A percentile compares a stretch with the other conserved stretches of the same genome.
Evolutionary conservation across 2,329 filamentous ascomycete genomes (phyloP).

Genomic region (Colletotrichum sublineola): DNA sequence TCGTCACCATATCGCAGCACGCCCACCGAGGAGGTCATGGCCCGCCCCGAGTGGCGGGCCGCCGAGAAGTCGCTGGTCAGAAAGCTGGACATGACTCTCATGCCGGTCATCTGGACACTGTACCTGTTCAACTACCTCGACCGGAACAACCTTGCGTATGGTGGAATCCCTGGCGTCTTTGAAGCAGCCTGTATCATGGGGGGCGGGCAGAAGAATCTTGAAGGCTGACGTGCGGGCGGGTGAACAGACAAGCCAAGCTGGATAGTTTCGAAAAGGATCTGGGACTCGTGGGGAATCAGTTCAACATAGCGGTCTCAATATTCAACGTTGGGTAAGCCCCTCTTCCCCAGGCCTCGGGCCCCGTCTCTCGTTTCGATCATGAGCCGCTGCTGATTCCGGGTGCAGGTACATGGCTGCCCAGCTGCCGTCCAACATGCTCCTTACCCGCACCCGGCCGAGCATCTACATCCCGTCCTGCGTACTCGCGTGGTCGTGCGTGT

Average conservation of each 20-base stretch:
- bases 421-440: constrained; percentile 45
- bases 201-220: background rate
- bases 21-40: constrained; percentile 22
- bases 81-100: constrained; percentile 46
- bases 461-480: constrained; percentile 45
- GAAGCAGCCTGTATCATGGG: background rate
- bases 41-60: constrained; percentile 30
- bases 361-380: background rate
- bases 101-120: constrained; percentile 42
- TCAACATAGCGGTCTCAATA: constrained; percentile 38
- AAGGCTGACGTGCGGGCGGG: constrained; percentile 2
- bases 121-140: constrained; percentile 43
- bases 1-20: background rate
- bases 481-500: constrained; percentile 40
- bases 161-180: background rate
- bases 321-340: constrained; percentile 35
- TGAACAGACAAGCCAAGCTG: constrained; percentile 35
- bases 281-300: constrained; percentile 37
- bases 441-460: constrained; percentile 43
- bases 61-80: constrained; percentile 42
- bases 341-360: too few relatives aligned
- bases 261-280: constrained; percentile 36
- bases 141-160: constrained; percentile 42
- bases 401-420: constrained; percentile 44
- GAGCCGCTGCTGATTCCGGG: background rate